Base-by-base conservation (phyloP, 2,329 filamentous ascomycete species). In the Neonectria magnoliae region DNA sequence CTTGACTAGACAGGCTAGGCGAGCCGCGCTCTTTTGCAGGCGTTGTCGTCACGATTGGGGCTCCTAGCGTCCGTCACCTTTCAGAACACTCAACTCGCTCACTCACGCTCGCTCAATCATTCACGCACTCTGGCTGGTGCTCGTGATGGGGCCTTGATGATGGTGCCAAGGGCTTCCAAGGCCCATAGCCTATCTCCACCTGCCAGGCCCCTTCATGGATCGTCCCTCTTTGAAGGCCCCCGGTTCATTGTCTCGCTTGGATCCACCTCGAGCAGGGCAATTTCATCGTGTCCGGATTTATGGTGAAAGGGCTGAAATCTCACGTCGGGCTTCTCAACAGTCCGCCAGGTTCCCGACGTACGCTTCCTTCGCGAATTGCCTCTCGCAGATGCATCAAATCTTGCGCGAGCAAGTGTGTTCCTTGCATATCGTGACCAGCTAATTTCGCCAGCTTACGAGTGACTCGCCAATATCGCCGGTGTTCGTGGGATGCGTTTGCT, bases 161-260 rank as follows among this genome's bases (percentile, higher is more conserved):
- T 36, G 33, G 53, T 51, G 63, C 55, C 60, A 55, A 54, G 53
- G 54, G 45, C 53, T 61, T 54, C 50, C 48, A 48, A 42, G 38
- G 38, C 6, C 38, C 38, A 42, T 41, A 25, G 45, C 56, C 51
- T 60, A 66, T 66, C 62, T 60, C 65, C 65, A 67, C 68, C 44
- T 33, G 50, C 71, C 70, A 70, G 71, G 71, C 59, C 68, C 64
- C 70, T 64, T 57, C 71, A 73, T 58, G 71, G 71, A 60, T 70
- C 59, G 64, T 69, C 71, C 68, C 62, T 71, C 67, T 48, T 62
- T 65, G 59, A 38, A 55, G 42, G 54, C 59, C 67, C 67, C 67
- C 64, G 58, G 68, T 36, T 36, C 53, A 55, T 52, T 63, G 68
- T 71, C 67, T 71, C 62, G 62, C 62, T 65, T 48, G 60, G 53